Conservation (phyloP, 805 yeast genomes). For the Ogataea ramenticola region DNA sequence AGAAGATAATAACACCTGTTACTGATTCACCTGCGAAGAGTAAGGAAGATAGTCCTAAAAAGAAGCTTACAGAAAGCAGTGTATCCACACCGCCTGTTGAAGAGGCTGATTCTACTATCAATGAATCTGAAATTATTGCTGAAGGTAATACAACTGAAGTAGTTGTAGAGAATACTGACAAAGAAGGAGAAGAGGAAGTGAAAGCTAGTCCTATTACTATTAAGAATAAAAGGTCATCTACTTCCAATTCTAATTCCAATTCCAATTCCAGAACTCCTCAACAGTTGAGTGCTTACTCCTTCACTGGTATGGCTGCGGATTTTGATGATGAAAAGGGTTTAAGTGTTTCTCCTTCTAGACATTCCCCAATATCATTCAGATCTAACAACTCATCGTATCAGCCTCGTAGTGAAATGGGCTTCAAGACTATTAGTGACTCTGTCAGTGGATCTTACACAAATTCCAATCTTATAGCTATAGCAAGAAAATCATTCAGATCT, state of each 20-base stretch:
- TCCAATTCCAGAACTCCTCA: not conserved
- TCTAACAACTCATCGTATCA: slow-evolving; percentile 9
- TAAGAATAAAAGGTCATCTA: not conserved
- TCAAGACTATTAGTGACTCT: slow-evolving; percentile 7
- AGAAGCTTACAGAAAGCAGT: too few relatives aligned
- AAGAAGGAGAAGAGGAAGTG: not conserved
- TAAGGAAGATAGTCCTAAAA: too few relatives aligned
- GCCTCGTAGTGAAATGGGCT: not conserved
- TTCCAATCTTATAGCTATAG: slow-evolving; percentile 2
- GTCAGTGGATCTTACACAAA: not conserved
- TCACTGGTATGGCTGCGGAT: slow-evolving; percentile 26
- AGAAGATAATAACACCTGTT: not conserved
- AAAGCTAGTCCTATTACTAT: not conserved
- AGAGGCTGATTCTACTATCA: not conserved
- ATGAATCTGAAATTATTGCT: not conserved
- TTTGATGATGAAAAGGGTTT: slow-evolving; percentile 26
- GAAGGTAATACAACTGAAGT: not conserved
- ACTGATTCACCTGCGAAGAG: not conserved
- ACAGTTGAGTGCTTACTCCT: slow-evolving; percentile 16
- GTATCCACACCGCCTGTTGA: not conserved
- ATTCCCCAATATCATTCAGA: slow-evolving; percentile 7
- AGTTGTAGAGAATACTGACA: not conserved
- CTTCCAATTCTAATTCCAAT: too few relatives aligned
- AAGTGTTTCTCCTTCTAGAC: slow-evolving; percentile 1
- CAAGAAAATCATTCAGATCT: slow-evolving; percentile 12